Percentiles rank a stretch among this genome's conserved stretches.
phyloP scores from a whole-genome alignment of 1,284 basidiomycete species.

The Sporisorium iseilematis-ciliati region DNA sequence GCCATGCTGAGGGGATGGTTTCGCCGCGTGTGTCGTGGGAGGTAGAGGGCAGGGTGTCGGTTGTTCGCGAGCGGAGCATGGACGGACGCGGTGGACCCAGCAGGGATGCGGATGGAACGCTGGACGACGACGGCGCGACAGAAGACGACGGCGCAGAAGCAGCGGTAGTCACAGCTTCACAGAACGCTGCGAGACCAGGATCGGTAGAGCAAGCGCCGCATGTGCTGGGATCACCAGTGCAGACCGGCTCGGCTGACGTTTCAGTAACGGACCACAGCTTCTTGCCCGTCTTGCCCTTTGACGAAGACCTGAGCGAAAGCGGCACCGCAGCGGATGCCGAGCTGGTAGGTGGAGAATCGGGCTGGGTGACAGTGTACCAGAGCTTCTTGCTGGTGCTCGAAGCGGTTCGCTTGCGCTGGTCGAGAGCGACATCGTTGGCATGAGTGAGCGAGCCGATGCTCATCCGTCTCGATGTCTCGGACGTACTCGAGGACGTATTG shows the following conservation, averaged over 20 bases:
- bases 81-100: slow-evolving; percentile 15
- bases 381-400: slow-evolving; percentile 24
- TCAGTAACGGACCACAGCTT: slow-evolving; percentile 35
- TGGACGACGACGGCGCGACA: background rate
- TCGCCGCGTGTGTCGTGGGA: slow-evolving; percentile 23
- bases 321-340: slow-evolving; percentile 20
- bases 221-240: slow-evolving; percentile 55
- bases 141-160: slow-evolving; percentile 12
- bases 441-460: slow-evolving; percentile 48
- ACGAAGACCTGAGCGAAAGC: slow-evolving; percentile 14
- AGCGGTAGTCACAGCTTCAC: slow-evolving; percentile 49
- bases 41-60: slow-evolving; percentile 10
- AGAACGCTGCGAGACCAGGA: slow-evolving; percentile 56
- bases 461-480: slow-evolving; percentile 37
- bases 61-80: slow-evolving; percentile 27
- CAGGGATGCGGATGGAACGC: background rate
- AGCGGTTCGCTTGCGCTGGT: slow-evolving; percentile 18
- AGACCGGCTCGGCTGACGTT: slow-evolving; percentile 29
- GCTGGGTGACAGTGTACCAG: slow-evolving; percentile 43
- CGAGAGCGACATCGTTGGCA: slow-evolving; percentile 26
- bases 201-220: slow-evolving; percentile 56
- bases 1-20: slow-evolving; percentile 62
- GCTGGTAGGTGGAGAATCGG: slow-evolving; percentile 15
- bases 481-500: slow-evolving; percentile 1
- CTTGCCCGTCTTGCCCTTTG: slow-evolving; percentile 18